These are phyloP conservation scores for Oehlia diaphana DNA, from an alignment of 192 early-diverging fungal genomes.

Conservation along the genomic window DNA sequence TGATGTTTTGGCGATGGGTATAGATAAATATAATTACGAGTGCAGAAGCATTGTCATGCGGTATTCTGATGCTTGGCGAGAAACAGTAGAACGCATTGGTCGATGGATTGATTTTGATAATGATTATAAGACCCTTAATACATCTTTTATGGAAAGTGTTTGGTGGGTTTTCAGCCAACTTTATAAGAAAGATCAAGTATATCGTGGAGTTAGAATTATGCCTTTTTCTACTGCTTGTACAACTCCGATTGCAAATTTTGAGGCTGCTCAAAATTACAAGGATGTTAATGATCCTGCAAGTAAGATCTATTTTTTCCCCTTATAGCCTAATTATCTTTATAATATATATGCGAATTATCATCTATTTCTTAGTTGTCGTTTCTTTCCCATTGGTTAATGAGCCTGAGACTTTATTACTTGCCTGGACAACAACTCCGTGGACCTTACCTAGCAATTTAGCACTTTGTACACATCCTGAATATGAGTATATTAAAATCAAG, in stretches of 20 bases:
- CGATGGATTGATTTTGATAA: constrained; percentile 99
- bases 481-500: constrained; percentile 95
- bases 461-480: constrained; percentile 88
- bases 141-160: constrained; percentile 96
- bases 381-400: constrained; percentile 90
- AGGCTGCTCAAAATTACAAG: constrained; percentile 95
- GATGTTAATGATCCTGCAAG: constrained; percentile 93
- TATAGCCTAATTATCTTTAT: not conserved
- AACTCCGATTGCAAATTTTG: constrained; percentile 97
- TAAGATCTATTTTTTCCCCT: constrained; percentile 31
- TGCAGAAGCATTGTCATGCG: constrained; percentile 97
- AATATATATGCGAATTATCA: not conserved
- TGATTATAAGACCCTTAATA: constrained; percentile 98
- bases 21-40: constrained; percentile 96
- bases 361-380: constrained; percentile 64
- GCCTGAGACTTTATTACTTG: constrained; percentile 76
- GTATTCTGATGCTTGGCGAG: constrained; percentile 90
- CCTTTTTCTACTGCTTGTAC: constrained; percentile 91
- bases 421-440: constrained; percentile 99
- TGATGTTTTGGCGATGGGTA: constrained; percentile 91
- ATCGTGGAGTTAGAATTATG: constrained; percentile 93
- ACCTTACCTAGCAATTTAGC: constrained; percentile 95
- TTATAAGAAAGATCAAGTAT: constrained; percentile 92
- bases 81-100: constrained; percentile 92
- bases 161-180: constrained; percentile 99